Conservation (phyloP, 768 basidiomycete genomes). For the Rickenella mellea region DNA sequence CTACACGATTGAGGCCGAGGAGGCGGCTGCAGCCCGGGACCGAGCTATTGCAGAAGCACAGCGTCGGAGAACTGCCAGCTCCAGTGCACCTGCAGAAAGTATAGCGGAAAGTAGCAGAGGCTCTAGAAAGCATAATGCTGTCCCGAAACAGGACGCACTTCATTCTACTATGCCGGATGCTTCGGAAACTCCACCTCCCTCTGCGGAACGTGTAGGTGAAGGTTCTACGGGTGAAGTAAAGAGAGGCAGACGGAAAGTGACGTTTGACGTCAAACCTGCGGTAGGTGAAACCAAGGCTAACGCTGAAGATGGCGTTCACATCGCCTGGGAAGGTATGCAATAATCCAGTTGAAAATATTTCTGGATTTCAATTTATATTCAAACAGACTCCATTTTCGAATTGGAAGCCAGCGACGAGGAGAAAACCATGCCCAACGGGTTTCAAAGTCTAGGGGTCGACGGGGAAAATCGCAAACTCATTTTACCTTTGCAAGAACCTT, state of each 20-base stretch:
- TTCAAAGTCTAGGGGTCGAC: slow-evolving; percentile 21
- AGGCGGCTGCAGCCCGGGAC: slow-evolving; percentile 4
- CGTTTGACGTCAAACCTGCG: slow-evolving; percentile 59
- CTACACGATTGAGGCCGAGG: slow-evolving; percentile 19
- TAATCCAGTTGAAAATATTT: slow-evolving; percentile 1
- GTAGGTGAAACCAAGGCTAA: slow-evolving; percentile 27
- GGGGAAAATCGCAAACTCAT: slow-evolving; percentile 21
- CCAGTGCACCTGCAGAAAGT: slow-evolving; percentile 32
- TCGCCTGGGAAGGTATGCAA: background rate
- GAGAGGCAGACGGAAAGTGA: slow-evolving; percentile 61
- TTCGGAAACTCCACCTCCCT: slow-evolving; percentile 11
- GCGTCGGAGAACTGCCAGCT: slow-evolving; percentile 37
- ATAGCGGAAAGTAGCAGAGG: slow-evolving; percentile 34
- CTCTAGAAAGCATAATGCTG: slow-evolving; percentile 5
- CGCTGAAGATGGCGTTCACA: slow-evolving; percentile 34
- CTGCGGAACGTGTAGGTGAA: slow-evolving; percentile 12
- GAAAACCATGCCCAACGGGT: too few species aligned
- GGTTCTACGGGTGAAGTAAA: slow-evolving; percentile 16
- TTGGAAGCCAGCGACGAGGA: slow-evolving; percentile 44
- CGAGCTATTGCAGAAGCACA: slow-evolving; percentile 28
- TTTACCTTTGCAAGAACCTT: slow-evolving; percentile 25
- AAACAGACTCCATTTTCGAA: slow-evolving; percentile 62
- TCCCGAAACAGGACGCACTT: slow-evolving; percentile 1
- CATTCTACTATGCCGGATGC: slow-evolving; percentile 13
- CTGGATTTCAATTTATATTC: slow-evolving; percentile 6